phyloP scores from a whole-genome alignment of 331 rosid species.

The Malus hybrid region DNA sequence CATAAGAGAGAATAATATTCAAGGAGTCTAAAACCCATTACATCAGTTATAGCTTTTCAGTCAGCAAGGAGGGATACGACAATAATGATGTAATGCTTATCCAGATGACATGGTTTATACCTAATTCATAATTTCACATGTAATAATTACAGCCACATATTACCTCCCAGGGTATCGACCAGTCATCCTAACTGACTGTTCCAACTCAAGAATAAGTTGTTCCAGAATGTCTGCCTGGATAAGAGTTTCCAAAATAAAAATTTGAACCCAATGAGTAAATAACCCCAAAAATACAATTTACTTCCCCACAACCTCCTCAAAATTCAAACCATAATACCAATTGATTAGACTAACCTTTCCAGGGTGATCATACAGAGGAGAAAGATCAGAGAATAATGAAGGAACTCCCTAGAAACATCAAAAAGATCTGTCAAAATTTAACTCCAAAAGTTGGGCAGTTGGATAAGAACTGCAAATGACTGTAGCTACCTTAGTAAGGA shows the following conservation, averaged over 20 bases:
- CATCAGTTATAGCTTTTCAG: not conserved
- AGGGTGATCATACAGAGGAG: slow-evolving; percentile 83
- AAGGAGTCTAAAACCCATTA: not conserved
- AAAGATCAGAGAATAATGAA: slow-evolving; percentile 87
- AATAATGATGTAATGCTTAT: too few relatives aligned
- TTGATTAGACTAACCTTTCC: slow-evolving; percentile 62
- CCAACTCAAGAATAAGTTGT: slow-evolving; percentile 74
- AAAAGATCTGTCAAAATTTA: slow-evolving; percentile 10
- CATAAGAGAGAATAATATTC: not conserved
- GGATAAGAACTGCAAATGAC: slow-evolving; percentile 1
- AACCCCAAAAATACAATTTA: not conserved
- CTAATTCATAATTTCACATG: not conserved
- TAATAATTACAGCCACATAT: not conserved
- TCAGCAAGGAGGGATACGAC: too few relatives aligned
- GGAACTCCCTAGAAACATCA: slow-evolving; percentile 84
- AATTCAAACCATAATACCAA: not conserved
- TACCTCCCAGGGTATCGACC: slow-evolving; percentile 82
- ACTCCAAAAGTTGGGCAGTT: slow-evolving; percentile 9
- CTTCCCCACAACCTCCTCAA: not conserved
- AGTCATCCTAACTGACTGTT: slow-evolving; percentile 51
- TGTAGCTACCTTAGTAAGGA: slow-evolving; percentile 66
- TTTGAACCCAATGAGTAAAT: slow-evolving; percentile 4
- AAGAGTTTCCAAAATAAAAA: slow-evolving; percentile 16
- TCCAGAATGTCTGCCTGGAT: slow-evolving; percentile 90
- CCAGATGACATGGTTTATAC: too few relatives aligned